These are phyloP conservation scores for Colletotrichum falcatum DNA, from an alignment of 2,329 filamentous ascomycete genomes.

Conservation along the genomic window DNA sequence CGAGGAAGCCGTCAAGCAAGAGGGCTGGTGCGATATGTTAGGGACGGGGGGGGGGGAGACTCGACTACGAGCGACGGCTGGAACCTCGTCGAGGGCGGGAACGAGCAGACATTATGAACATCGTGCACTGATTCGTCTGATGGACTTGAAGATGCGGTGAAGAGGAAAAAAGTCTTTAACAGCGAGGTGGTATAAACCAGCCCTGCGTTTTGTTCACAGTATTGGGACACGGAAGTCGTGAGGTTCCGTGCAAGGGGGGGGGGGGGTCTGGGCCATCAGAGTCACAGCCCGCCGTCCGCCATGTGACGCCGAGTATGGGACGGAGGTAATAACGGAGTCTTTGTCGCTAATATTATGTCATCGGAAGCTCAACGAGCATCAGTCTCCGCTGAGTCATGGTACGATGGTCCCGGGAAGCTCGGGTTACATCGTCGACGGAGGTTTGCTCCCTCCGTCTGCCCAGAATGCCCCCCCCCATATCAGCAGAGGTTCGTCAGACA, in stretches of 20 bases:
- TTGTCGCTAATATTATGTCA: neutral
- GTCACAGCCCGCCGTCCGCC: neutral
- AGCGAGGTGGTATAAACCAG: neutral
- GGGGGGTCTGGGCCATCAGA: no score
- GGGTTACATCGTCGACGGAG: neutral
- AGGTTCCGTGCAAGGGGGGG: neutral
- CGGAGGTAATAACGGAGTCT: neutral
- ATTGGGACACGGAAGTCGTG: neutral
- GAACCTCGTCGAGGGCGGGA: neutral
- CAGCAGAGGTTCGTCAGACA: neutral
- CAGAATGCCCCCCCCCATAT: neutral
- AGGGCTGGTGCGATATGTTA: no score
- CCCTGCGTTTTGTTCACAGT: neutral
- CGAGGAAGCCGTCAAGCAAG: neutral
- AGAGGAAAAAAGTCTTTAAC: neutral
- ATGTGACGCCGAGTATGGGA: neutral
- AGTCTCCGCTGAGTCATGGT: neutral
- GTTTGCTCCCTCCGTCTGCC: neutral
- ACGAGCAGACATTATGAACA: neutral
- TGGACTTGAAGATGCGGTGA: neutral
- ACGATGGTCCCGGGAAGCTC: neutral
- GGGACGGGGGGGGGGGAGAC: no score
- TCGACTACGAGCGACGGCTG: neutral
- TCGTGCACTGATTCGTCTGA: neutral
- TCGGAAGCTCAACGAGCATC: rapidly evolving